phyloP scores from a whole-genome alignment of 306 rosid genomes.

The Purshia tridentata region DNA sequence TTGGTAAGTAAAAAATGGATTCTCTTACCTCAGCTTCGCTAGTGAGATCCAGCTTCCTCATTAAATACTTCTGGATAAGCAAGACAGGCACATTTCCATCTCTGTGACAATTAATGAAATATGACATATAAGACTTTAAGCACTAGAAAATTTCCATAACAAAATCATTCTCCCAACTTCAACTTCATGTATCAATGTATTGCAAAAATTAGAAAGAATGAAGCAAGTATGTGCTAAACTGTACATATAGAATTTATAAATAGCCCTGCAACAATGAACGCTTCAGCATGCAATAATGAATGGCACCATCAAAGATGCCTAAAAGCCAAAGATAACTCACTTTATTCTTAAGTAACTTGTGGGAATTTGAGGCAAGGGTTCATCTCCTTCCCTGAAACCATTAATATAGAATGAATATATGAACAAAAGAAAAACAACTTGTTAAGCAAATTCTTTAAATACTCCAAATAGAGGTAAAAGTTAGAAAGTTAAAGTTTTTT shows the following conservation, averaged over 20 bases:
- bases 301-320: background rate
- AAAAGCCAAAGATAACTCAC: slow-evolving; percentile 43
- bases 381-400: slow-evolving; percentile 67
- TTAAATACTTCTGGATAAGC: slow-evolving; percentile 56
- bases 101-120: slow-evolving; percentile 40
- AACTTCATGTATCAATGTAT: background rate
- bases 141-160: background rate
- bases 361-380: slow-evolving; percentile 60
- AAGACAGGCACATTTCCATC: slow-evolving; percentile 63
- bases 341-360: slow-evolving; percentile 58
- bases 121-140: slow-evolving; percentile 18
- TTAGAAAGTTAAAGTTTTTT: slow-evolving; percentile 25
- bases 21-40: slow-evolving; percentile 66
- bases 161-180: background rate
- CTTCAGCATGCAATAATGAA: background rate
- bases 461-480: slow-evolving; percentile 10
- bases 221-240: background rate
- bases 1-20: background rate
- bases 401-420: slow-evolving; percentile 26
- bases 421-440: background rate
- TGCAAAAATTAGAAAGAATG: background rate
- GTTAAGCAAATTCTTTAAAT: background rate
- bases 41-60: slow-evolving; percentile 60
- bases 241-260: background rate
- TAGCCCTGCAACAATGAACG: background rate